Evolutionary conservation across 2,329 filamentous ascomycete genomes (phyloP).

Genomic region (Bipolaris bicolor): DNA sequence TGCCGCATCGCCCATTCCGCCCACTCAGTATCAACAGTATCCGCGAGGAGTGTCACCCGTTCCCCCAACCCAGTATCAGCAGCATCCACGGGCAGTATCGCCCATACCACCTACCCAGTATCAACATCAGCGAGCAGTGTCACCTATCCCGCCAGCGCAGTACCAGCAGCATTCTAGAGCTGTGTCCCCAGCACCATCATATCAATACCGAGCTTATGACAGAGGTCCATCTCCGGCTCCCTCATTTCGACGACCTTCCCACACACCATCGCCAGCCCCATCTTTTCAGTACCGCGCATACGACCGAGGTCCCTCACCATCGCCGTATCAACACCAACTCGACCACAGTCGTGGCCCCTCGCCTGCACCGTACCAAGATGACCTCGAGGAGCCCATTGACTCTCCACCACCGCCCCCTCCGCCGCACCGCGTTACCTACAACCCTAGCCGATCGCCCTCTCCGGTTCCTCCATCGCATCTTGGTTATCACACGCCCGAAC

Average conservation of each 20-base stretch:
- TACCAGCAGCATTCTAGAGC: slow-evolving; percentile 39
- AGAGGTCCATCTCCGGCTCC: slow-evolving; percentile 42
- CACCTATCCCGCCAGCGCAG: slow-evolving; percentile 19
- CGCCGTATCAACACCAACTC: slow-evolving; percentile 29
- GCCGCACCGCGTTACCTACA: slow-evolving; percentile 69
- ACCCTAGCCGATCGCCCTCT: slow-evolving; percentile 49
- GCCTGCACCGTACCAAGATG: slow-evolving; percentile 7
- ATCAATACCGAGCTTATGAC: slow-evolving; percentile 30
- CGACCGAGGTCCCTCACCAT: slow-evolving; percentile 51
- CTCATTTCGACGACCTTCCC: slow-evolving; percentile 35
- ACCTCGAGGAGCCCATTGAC: slow-evolving; percentile 34
- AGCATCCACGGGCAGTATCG: slow-evolving; percentile 41
- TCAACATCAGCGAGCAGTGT: slow-evolving; percentile 5
- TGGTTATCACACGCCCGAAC: slow-evolving; percentile 66
- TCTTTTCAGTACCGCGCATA: slow-evolving; percentile 45
- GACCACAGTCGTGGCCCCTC: slow-evolving; percentile 1
- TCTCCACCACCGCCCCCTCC: slow-evolving; percentile 87
- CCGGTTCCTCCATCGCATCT: slow-evolving; percentile 40
- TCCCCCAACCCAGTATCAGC: slow-evolving; percentile 33
- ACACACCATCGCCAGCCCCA: slow-evolving; percentile 42
- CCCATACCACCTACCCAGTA: slow-evolving; percentile 29
- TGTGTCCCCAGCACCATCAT: slow-evolving; percentile 37
- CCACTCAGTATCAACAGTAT: slow-evolving; percentile 28
- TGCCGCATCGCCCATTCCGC: slow-evolving; percentile 27
- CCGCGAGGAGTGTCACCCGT: slow-evolving; percentile 44